A percentile compares a stretch with the other conserved stretches of the same genome.
phyloP scores from a whole-genome alignment of 2,329 filamentous ascomycete genomes.

The Beauveria caledonica region DNA sequence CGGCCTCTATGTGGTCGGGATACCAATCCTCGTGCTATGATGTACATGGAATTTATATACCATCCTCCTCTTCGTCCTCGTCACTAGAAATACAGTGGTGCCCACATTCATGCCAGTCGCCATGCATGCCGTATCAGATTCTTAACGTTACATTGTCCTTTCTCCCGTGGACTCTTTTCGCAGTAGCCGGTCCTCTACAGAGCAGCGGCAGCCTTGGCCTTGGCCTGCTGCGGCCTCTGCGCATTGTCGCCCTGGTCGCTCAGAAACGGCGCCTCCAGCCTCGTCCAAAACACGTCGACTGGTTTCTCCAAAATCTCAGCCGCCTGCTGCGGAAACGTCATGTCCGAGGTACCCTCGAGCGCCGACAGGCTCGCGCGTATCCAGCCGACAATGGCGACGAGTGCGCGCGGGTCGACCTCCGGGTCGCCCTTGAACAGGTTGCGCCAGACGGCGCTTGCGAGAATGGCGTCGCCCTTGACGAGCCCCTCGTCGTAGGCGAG shows the following conservation, averaged over 20 bases:
- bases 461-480: constrained; percentile 64
- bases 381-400: constrained; percentile 50
- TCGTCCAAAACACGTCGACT: constrained; percentile 36
- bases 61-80: not conserved
- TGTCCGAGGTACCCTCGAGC: constrained; percentile 43
- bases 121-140: not conserved
- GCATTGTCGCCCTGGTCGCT: constrained; percentile 19
- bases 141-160: not conserved
- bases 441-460: constrained; percentile 82
- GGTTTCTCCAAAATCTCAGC: constrained; percentile 28
- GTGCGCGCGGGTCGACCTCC: constrained; percentile 40
- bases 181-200: not conserved
- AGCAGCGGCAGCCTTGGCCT: constrained; percentile 4
- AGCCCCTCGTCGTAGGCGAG: constrained; percentile 80
- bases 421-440: constrained; percentile 74
- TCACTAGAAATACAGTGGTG: constrained; percentile 2
- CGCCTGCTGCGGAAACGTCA: constrained; percentile 25
- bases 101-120: constrained; percentile 12
- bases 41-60: constrained; percentile 6
- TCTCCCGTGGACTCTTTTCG: not conserved
- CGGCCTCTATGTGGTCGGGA: not conserved
- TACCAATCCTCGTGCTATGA: not conserved
- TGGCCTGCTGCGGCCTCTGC: not conserved
- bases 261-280: constrained; percentile 32
- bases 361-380: constrained; percentile 40